Evolutionary conservation across 148 eudicot species (phyloP), one percentile per base, ranked within the genome.

Genomic region (Pharnaceum exiguum): DNA sequence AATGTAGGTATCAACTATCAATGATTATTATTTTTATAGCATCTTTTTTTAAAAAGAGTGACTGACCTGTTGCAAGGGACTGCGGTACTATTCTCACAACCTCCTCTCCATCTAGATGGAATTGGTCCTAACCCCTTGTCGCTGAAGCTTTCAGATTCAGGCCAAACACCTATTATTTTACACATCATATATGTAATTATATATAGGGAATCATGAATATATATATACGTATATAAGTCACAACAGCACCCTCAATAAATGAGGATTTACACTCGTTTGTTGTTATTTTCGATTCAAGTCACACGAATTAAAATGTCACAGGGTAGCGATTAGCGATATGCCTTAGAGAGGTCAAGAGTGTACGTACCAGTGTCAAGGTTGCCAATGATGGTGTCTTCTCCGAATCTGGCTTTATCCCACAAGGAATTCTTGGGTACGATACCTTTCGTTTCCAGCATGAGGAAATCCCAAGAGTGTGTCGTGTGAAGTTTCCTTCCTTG

Each of bases 41-140:
- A 13, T 38, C 15, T 3, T 5, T 4, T 1, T 0, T 5, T 15
- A 19, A 8, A 13, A 57, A n/a, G 16, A 8, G 6, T 11, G 32
- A 37, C 54, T 10, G 32, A 78, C 89, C 73, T 78, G 52, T 84
- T 87, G 71, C 95, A 87, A 36, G 51, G 67, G 35, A 67, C 57
- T 11, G 53, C 52, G 5, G 51, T 40, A 16, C 25, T 31, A 27
- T 67, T 60, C 49, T 80, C 69, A 52, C 90, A 84, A 12, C 32
- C 54, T 30, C 90, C 90, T 62, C 77, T 87, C 90, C 95, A 87
- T 63, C 63, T 83, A 5, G 83, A 52, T 5, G 95, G 95, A 79
- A 87, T 68, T 1, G 82, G 76, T 11, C 81, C 87, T 13, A 59
- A 65, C 11, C 75, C 81, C 2, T 63, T 31, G 25, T 77, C 87